Evolutionary conservation across 371 early-diverging fungal genomes (phyloP).

Genomic region (Mortierella sp.): DNA sequence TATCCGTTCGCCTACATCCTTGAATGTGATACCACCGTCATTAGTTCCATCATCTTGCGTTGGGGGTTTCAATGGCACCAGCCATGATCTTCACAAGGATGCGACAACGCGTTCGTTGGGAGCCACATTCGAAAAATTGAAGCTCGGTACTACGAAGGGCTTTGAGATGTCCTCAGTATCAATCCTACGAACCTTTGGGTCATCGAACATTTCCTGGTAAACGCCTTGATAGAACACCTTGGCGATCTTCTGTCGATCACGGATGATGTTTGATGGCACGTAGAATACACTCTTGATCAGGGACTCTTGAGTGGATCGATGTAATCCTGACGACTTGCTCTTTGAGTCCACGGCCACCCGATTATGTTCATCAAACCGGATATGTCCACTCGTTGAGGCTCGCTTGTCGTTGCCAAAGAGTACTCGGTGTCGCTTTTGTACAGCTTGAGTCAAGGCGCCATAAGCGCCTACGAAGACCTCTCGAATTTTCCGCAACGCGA

Average conservation of each 20-base stretch:
- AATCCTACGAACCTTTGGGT: not conserved
- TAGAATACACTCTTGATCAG: conserved; percentile 25
- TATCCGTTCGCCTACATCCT: not conserved
- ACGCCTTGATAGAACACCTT: conserved; percentile 16
- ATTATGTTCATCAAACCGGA: conserved; percentile 15
- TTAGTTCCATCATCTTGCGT: not conserved
- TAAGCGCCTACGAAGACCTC: conserved; percentile 39
- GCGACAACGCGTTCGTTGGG: too few relatives aligned
- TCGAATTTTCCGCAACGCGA: conserved; percentile 19
- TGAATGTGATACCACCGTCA: not conserved
- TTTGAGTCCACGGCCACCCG: conserved; percentile 13
- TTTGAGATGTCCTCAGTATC: not conserved
- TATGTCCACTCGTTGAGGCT: not conserved
- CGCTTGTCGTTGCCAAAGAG: conserved; percentile 10
- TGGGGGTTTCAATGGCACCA: not conserved
- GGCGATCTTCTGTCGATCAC: conserved; percentile 27
- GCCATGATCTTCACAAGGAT: too few relatives aligned
- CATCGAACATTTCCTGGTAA: conserved; percentile 5
- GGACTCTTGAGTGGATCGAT: conserved; percentile 23
- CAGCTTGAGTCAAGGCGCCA: conserved; percentile 14
- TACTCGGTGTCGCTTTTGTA: conserved; percentile 17
- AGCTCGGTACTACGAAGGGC: too few relatives aligned
- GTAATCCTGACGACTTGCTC: conserved; percentile 34
- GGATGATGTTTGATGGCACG: conserved; percentile 10
- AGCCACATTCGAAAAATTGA: too few relatives aligned